phyloP scores from a whole-genome alignment of 768 basidiomycete genomes.

The Strobilomyces echinocephalus region DNA sequence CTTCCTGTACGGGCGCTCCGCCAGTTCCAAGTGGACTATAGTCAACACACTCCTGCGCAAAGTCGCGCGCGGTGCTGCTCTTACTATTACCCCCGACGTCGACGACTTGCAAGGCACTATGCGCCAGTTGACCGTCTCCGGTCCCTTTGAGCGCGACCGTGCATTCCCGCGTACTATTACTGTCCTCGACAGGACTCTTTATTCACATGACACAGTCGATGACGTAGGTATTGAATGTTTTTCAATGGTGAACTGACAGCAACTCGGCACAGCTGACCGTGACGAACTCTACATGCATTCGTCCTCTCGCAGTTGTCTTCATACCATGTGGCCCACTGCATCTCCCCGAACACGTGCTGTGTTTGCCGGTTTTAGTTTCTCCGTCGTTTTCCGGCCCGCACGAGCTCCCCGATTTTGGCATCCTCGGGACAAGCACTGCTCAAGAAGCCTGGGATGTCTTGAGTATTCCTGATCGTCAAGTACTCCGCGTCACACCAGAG shows the following conservation, averaged over 20 bases:
- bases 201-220: conserved; percentile 11
- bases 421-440: conserved; percentile 20
- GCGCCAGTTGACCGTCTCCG: conserved; percentile 24
- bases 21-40: conserved; percentile 57
- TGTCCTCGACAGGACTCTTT: conserved; percentile 36
- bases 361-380: conserved; percentile 53
- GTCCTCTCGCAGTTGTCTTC: conserved; percentile 66
- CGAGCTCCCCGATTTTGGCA: conserved; percentile 25
- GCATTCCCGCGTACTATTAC: conserved; percentile 32
- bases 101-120: conserved; percentile 20
- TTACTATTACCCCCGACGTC: conserved; percentile 23
- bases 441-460: conserved; percentile 43
- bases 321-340: conserved; percentile 45
- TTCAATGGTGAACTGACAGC: conserved; percentile 26
- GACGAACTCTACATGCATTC: conserved; percentile 37
- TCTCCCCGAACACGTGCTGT: conserved; percentile 40
- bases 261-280: conserved; percentile 36
- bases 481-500: conserved; percentile 35
- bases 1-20: conserved; percentile 61
- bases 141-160: conserved; percentile 21
- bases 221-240: conserved; percentile 27
- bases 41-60: conserved; percentile 57
- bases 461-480: conserved; percentile 37
- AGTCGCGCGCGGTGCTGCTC: conserved; percentile 37
- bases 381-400: conserved; percentile 14